Percentiles rank a stretch among this genome's conserved stretches.
Conservation (phyloP, 257 asterid genomes). For the Solanum tarijense region DNA sequence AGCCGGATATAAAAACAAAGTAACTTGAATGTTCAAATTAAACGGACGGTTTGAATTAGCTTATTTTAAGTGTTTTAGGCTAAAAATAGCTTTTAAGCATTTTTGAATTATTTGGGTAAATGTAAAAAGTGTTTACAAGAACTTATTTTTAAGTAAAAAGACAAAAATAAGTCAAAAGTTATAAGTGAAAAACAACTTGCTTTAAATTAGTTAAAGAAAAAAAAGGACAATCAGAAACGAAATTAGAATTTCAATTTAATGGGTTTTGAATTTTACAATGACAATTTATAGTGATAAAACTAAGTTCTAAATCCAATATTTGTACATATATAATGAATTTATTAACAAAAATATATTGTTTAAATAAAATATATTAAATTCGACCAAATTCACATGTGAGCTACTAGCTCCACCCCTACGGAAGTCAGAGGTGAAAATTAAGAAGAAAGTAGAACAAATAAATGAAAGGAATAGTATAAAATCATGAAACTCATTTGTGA, state of each 20-base stretch:
- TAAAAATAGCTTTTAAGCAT: too few relatives aligned
- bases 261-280: fast-evolving
- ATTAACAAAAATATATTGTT: too few relatives aligned
- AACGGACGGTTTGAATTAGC: not conserved
- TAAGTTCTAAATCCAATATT: not conserved
- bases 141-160: not conserved
- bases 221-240: not conserved
- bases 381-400: not conserved
- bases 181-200: not conserved
- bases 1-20: not conserved
- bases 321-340: not conserved
- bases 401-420: not conserved
- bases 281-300: not conserved
- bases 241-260: not conserved
- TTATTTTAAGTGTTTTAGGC: not conserved
- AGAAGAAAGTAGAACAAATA: not conserved
- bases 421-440: not conserved
- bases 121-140: too few relatives aligned
- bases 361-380: not conserved
- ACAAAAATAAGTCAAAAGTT: not conserved
- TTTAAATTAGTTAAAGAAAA: too few relatives aligned
- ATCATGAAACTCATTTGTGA: not conserved
- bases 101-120: too few relatives aligned
- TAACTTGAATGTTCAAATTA: not conserved
- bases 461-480: not conserved